Base-by-base conservation (phyloP, 345 rosid genomes). In the Linum tenue region DNA sequence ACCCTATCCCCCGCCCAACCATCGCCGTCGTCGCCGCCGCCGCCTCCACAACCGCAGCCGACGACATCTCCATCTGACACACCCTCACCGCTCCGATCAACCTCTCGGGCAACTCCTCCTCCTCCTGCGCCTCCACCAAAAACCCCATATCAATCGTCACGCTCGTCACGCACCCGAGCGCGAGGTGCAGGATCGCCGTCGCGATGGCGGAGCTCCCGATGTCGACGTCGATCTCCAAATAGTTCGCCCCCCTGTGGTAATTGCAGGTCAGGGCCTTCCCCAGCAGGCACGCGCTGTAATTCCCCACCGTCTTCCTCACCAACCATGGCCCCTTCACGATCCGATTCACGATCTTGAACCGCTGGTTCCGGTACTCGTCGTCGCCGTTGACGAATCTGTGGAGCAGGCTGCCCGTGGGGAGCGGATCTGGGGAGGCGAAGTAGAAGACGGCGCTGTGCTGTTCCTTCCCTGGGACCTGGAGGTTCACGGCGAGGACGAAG, bases 271-370 rank as follows among this genome's bases (percentile, higher is more conserved):
- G 70, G 0, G 95, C 91, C 60, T 86, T 87, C 22, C 97, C 98
- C 15, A 92, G 55, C 53, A 92, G 71, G 66, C 95, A 92, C 12
- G 98, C 95, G n/a, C 88, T 63, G 72, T 87, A 82, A 57, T 73
- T 87, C 12, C 97, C 97, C n/a, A 87, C 92, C 48, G 98, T 62
- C 3, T 86, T 82, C 73, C 80, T 86, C 38, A 92, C 92, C 59
- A 87, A 76, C 97, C 97, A 92, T 0, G 97, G 98, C 0, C 98
- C 98, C 74, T 92, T 90, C 56, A 84, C 97, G 66, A 92, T 92
- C 66, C 91, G 79, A 55, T 86, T 87, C 71, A 89, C 97, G 69
- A 92, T 87, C 79, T 92, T 92, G 72, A 92, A 89, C 67, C 98
- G 87, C 73, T 82, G 84, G 67, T 87, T 89, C 72, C 98, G 73